phyloP scores from a whole-genome alignment of 139 green algal genomes.

The Chlamydomonas asymmetrica region DNA sequence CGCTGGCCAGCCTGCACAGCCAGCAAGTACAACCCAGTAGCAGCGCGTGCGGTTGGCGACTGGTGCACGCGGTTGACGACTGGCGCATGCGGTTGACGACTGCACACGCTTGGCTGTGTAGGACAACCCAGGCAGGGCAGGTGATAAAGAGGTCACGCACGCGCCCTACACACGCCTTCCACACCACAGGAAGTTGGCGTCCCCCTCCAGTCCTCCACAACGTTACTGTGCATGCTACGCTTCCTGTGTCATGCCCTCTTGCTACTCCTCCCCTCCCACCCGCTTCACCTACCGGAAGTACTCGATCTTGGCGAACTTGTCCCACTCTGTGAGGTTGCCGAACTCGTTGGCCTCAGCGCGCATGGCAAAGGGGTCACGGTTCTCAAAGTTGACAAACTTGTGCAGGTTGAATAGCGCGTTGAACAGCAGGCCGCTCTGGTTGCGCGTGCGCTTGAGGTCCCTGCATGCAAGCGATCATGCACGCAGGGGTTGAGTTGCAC shows the following conservation, averaged over 20 bases:
- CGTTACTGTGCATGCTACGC: neutral
- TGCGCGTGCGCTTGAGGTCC: constrained; percentile 79
- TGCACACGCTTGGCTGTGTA: no score
- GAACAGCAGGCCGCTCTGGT: constrained; percentile 89
- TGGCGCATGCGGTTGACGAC: neutral
- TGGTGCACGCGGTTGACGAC: neutral
- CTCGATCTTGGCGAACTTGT: constrained; percentile 73
- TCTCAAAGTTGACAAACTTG: constrained; percentile 99
- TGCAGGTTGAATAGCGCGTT: constrained; percentile 99
- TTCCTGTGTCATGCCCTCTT: neutral
- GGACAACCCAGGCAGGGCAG: no score
- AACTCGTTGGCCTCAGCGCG: constrained; percentile 59
- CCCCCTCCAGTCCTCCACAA: no score
- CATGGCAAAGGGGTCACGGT: constrained; percentile 63
- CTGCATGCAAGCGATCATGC: constrained; percentile 5
- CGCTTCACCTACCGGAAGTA: constrained; percentile 45
- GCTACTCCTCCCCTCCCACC: neutral
- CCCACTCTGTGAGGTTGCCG: constrained; percentile 69
- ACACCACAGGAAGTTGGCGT: no score
- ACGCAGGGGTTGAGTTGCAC: neutral
- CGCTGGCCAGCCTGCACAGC: constrained; percentile 38
- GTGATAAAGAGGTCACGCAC: neutral
- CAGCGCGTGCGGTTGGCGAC: neutral
- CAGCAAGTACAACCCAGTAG: neutral
- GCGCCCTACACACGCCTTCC: no score